Percentiles rank a stretch among this genome's conserved stretches.
Conservation (phyloP, 768 basidiomycete species). For the Plicaturopsis crispa region DNA sequence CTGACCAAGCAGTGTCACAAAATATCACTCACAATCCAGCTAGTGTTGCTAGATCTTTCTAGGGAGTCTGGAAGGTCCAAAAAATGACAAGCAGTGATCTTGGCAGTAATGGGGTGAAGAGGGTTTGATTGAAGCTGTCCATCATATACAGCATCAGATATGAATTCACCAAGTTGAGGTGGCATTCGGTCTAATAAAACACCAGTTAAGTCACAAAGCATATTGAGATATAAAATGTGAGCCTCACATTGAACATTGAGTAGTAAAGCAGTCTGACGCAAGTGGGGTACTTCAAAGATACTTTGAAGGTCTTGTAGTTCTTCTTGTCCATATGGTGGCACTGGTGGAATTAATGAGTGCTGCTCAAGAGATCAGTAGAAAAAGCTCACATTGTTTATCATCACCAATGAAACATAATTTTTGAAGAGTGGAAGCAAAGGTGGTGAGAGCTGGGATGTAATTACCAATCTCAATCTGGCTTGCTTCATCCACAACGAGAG, state of each 20-base stretch:
- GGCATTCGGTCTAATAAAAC: conserved; percentile 69
- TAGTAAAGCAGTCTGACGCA: conserved; percentile 40
- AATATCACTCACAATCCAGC: too few species aligned
- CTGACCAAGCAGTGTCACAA: not conserved
- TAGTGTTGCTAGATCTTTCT: too few species aligned
- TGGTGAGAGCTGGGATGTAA: conserved; percentile 35
- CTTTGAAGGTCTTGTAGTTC: conserved; percentile 57
- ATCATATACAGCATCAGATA: conserved; percentile 63
- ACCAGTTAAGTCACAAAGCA: conserved; percentile 6
- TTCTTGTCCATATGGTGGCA: conserved; percentile 77
- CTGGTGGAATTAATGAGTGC: too few species aligned
- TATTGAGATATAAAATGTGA: not conserved
- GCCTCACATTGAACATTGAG: conserved; percentile 69
- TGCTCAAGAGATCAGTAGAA: too few species aligned
- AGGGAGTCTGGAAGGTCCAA: too few species aligned
- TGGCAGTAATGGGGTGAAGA: conserved; percentile 39
- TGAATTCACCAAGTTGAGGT: conserved; percentile 65
- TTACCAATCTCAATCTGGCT: conserved; percentile 56
- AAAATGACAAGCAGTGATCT: conserved; percentile 51
- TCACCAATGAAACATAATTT: conserved; percentile 63
- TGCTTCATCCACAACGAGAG: conserved; percentile 49
- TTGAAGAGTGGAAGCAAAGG: conserved; percentile 26
- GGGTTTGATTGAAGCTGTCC: conserved; percentile 45
- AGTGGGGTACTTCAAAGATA: conserved; percentile 70
- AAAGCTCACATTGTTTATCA: conserved; percentile 52